Base-by-base conservation (phyloP, 306 rosid genomes). In the Vachellia collinsii region DNA sequence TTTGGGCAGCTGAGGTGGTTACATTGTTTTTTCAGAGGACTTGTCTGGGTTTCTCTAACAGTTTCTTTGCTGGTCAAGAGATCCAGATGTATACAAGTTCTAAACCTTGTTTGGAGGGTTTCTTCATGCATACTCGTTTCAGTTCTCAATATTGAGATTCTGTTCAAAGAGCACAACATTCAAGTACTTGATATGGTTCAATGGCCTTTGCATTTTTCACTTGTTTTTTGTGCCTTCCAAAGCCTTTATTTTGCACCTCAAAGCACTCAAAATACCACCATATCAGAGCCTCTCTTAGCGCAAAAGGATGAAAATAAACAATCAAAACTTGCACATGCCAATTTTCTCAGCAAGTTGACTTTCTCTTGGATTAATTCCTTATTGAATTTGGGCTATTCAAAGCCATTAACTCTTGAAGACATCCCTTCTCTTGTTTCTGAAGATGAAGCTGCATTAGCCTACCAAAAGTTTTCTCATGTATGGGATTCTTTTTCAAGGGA, bases 301-400 rank as follows among this genome's bases (percentile, higher is more conserved):
- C 75, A 80, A 53, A 72, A 79, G 38, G 19, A 1, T 41, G 85
- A 82, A 48, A 74, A 48, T 5, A 76, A 80, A 78, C 74, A 44
- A 75, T 42, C 84, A 73, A 80, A 37, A 79, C 64, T 89, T 20
- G 54, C 62, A 47, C 73, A 23, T 20, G 86, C 89, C 38, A 11
- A 83, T 22, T 25, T 90, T 53, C 61, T 90, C 11, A 86, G 89
- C 83, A 91, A 86, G 53, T 68, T 93, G 70, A 81, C 80, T 23
- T 91, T 93, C 83, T 76, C 93, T 63, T 93, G 98, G 98, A 84
- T 91, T 8, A 87, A 83, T 64, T 79, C 90, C 51, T 89, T 93
- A 46, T 90, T 93, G 44, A 47, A 77, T 20, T 39, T 87, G 62
- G 98, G 97, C 34, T 84, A 83, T 81, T 87, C 85, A 11, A 91